Evolutionary conservation across 164 flowering plant species (phyloP).

Genomic region (Vitis rotundifolia): DNA sequence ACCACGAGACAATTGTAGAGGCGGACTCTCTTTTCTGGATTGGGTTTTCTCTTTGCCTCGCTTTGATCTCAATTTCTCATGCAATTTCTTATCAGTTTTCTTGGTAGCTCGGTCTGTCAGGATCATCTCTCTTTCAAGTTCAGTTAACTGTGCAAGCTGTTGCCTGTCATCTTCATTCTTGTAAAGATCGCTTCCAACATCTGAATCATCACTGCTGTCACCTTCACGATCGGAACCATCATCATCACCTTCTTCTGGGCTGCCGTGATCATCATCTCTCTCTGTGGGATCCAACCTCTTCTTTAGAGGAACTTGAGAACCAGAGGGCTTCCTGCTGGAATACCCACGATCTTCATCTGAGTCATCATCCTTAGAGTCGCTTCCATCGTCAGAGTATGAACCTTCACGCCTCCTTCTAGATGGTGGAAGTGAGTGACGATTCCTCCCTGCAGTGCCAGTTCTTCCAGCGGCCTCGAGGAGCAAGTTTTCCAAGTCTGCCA

Average conservation of each 20-base stretch:
- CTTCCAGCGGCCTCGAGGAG: constrained; percentile 94
- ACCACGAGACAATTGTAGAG: constrained; percentile 46
- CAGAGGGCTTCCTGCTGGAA: constrained; percentile 66
- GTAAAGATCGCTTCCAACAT: constrained; percentile 86
- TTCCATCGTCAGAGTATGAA: constrained; percentile 82
- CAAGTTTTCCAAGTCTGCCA: constrained; percentile 87
- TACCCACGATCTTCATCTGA: constrained; percentile 72
- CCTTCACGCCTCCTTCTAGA: constrained; percentile 62
- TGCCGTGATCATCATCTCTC: constrained; percentile 63
- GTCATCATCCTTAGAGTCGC: constrained; percentile 85
- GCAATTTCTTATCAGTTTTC: constrained; percentile 59
- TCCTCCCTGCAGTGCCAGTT: constrained; percentile 56
- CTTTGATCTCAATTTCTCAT: constrained; percentile 60
- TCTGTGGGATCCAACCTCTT: constrained; percentile 79
- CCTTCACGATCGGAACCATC: constrained; percentile 48
- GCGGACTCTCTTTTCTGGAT: constrained; percentile 56
- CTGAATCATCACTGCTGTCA: constrained; percentile 75
- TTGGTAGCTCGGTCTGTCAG: constrained; percentile 64
- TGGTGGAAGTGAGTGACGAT: constrained; percentile 53
- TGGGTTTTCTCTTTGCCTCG: constrained; percentile 49
- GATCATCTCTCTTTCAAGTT: constrained; percentile 87
- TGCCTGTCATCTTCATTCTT: constrained; percentile 77
- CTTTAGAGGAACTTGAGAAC: constrained; percentile 87
- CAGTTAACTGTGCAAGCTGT: constrained; percentile 67
- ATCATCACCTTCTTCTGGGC: constrained; percentile 50